These are phyloP conservation scores for Apophysomyces trapeziformis DNA, from an alignment of 371 early-diverging fungal species.

Conservation along the genomic window DNA sequence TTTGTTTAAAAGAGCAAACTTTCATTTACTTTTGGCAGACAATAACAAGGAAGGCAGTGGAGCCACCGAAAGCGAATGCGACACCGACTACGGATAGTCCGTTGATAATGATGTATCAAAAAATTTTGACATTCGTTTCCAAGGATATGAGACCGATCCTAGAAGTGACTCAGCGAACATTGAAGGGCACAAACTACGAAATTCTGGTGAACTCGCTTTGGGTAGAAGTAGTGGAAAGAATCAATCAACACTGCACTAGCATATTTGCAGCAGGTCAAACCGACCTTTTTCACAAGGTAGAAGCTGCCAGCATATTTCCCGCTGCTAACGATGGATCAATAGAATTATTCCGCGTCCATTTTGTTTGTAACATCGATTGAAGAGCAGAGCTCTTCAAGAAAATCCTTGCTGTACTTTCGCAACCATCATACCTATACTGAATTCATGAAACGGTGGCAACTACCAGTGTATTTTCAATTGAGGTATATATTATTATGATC, in stretches of 20 bases:
- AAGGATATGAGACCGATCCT: constrained; percentile 58
- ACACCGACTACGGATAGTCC: constrained; percentile 28
- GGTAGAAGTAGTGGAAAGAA: constrained; percentile 53
- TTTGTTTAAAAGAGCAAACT: neutral
- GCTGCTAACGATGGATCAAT: constrained; percentile 12
- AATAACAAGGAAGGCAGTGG: constrained; percentile 34
- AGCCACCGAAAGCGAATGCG: constrained; percentile 9
- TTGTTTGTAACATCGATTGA: constrained; percentile 67
- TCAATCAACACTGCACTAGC: constrained; percentile 54
- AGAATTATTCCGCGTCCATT: constrained; percentile 72
- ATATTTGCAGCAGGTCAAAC: constrained; percentile 78
- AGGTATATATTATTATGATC: constrained; percentile 34
- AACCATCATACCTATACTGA: constrained; percentile 64
- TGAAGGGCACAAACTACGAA: constrained; percentile 72
- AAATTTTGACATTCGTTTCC: constrained; percentile 60
- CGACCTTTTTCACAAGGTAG: constrained; percentile 72
- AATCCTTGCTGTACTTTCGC: constrained; percentile 60
- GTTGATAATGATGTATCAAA: constrained; percentile 59
- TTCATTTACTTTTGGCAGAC: constrained; percentile 25
- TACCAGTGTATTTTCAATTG: constrained; percentile 76
- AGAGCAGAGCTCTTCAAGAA: constrained; percentile 49
- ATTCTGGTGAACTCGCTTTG: constrained; percentile 73
- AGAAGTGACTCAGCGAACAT: constrained; percentile 64
- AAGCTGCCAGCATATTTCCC: neutral
- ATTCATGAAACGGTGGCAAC: constrained; percentile 79